Evolutionary conservation across 768 basidiomycete genomes (phyloP).

Genomic region (Mycena epipterygia): DNA sequence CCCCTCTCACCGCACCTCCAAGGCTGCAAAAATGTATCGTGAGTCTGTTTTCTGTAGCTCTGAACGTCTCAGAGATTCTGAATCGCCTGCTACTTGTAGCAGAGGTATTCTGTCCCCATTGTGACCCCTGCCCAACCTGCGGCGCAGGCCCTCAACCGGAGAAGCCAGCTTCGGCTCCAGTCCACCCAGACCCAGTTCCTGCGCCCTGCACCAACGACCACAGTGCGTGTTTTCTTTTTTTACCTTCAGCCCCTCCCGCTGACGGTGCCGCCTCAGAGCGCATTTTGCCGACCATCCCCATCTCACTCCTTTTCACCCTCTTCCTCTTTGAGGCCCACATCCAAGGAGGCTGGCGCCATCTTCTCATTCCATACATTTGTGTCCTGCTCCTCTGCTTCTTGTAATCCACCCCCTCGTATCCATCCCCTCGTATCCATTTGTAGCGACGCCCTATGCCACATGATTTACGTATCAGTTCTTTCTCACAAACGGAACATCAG

Average conservation of each 20-base stretch:
- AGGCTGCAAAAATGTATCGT: no score
- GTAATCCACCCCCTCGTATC: no score
- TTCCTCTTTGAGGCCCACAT: slow-evolving; percentile 13
- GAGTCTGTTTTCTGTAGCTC: no score
- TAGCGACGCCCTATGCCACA: no score
- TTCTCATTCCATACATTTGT: background rate
- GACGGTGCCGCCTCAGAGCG: background rate
- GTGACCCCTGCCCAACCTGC: slow-evolving; percentile 17
- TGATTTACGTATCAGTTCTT: no score
- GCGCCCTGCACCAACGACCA: no score
- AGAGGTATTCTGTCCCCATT: background rate
- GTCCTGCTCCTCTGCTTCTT: background rate
- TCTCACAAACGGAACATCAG: no score
- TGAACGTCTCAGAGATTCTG: background rate
- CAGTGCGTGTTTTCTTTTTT: background rate
- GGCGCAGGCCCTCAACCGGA: background rate
- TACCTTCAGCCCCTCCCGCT: background rate
- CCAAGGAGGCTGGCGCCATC: slow-evolving; percentile 14
- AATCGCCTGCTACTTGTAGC: background rate
- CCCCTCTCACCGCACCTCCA: no score
- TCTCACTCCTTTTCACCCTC: slow-evolving; percentile 1
- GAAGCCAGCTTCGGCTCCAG: background rate
- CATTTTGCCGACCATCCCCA: slow-evolving; percentile 5
- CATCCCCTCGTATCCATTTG: no score
- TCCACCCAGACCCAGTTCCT: no score